Evolutionary conservation across 2,329 filamentous ascomycete species (phyloP), one percentile per base, ranked within the genome.

Genomic region (Dryadomyces quercivorus): DNA sequence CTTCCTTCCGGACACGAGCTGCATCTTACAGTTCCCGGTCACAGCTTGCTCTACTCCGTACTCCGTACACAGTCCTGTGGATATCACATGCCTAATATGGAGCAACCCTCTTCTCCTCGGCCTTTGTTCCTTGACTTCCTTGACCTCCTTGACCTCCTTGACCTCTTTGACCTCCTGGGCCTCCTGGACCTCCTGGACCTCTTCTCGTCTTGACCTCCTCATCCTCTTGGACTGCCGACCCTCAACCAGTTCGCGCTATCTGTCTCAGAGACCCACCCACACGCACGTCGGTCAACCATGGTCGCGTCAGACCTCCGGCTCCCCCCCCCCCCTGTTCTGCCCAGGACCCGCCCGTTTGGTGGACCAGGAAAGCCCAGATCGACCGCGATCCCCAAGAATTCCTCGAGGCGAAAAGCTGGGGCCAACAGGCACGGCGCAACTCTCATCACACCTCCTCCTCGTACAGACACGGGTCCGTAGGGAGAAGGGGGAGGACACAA

Each of bases 331-430:
- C 48, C 20, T 34, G 20, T 20, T 40, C 36, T 36, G 26, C 18
- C 38, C 18, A 50, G 12, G 34, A 40, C 18, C 48, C 48, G 48
- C 20, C 26, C 8, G 51, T 13, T 15, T 51, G 49, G 55, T 59
- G 55, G 57, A 42, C 57, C 57, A 55, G 55, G 38, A 55, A 42
- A 57, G 45, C 51, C 21, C 55, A 57, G 57, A 57, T 59, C 55
- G 57, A 53, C 57, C 55, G 42, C 36, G 18, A 42, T 10, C 36
- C 36, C 48, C 36, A 50, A 21, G 20, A 20, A 26, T 12, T 40
- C 10, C 36, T 40, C 36, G 36, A 40, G 36, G n/a, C 16, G 8
- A 43, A 43, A 46, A 57, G 22, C 47, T 47, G 21, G 51, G 48
- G 51, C 50, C 49, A 36, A 54, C 38, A 48, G 55, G 18, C 12